Conservation (phyloP, 2,329 filamentous ascomycete genomes). For the Ophiostoma sp. region DNA sequence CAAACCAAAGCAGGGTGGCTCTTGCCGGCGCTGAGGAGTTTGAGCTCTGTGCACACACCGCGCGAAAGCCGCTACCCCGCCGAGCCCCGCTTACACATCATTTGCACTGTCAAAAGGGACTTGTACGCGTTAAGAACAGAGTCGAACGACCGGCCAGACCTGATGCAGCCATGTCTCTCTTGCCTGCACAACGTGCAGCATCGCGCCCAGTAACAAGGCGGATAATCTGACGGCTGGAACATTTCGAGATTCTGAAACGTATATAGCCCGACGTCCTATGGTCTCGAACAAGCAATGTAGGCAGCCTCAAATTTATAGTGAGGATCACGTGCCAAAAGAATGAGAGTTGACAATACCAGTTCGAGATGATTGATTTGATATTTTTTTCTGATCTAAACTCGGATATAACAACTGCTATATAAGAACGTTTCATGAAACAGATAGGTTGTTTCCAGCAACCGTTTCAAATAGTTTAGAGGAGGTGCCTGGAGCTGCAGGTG, state of each 20-base stretch:
- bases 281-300: not conserved
- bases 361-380: not conserved
- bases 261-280: not conserved
- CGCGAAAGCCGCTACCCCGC: conserved; percentile 20
- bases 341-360: not conserved
- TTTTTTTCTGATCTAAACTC: not conserved
- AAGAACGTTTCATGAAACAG: not conserved
- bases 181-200: not conserved
- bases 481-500: not conserved
- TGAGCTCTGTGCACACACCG: conserved; percentile 9
- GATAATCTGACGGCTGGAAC: not conserved
- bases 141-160: not conserved
- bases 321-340: conserved; percentile 3
- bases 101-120: not conserved
- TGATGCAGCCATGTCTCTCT: not conserved
- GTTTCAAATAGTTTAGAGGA: not conserved
- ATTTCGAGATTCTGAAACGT: not conserved
- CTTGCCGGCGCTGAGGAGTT: conserved; percentile 12
- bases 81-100: conserved; percentile 25
- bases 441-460: not conserved
- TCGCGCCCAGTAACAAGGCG: not conserved
- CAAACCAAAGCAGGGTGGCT: not conserved
- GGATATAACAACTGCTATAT: not conserved
- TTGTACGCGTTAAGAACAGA: not conserved
- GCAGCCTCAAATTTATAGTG: no score